Conservation (phyloP, 306 rosid genomes). For the Castanopsis chinensis region DNA sequence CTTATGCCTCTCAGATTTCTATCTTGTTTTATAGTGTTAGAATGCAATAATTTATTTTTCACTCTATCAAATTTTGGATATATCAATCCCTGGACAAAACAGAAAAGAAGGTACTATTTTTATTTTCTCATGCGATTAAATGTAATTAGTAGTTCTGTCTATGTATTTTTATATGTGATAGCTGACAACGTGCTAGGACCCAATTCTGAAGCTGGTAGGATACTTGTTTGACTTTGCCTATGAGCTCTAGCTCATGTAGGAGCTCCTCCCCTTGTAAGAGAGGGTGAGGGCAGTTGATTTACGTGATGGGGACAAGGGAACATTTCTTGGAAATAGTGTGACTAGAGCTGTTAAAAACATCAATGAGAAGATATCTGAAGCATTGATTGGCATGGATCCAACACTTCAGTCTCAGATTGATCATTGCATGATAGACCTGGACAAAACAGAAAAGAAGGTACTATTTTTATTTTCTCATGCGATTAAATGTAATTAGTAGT, state of each 20-base stretch:
- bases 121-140: no score
- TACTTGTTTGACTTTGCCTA: no score
- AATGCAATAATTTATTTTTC: background rate
- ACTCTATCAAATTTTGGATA: background rate
- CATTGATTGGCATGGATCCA: conserved; percentile 92
- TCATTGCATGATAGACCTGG: conserved; percentile 88
- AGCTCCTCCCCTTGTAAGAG: no score
- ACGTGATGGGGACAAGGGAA: conserved; percentile 88
- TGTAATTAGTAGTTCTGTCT: no score
- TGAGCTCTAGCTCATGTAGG: no score
- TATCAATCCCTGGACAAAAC: conserved; percentile 18
- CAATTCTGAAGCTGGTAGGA: no score
- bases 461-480: background rate
- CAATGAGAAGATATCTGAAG: conserved; percentile 85
- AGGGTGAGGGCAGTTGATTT: conserved; percentile 84
- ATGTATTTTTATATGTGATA: no score
- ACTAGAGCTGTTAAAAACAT: conserved; percentile 78
- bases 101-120: no score
- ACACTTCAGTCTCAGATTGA: conserved; percentile 89
- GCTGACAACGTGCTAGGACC: no score
- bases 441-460: conserved; percentile 97
- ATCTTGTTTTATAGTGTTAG: background rate
- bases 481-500: conserved; percentile 5
- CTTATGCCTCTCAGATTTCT: background rate
- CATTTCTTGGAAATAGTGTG: conserved; percentile 84